A percentile compares a stretch with the other conserved stretches of the same genome.
These are phyloP conservation scores for Scedosporium aurantiacum DNA, from an alignment of 2,329 filamentous ascomycete genomes.

Conservation along the genomic window DNA sequence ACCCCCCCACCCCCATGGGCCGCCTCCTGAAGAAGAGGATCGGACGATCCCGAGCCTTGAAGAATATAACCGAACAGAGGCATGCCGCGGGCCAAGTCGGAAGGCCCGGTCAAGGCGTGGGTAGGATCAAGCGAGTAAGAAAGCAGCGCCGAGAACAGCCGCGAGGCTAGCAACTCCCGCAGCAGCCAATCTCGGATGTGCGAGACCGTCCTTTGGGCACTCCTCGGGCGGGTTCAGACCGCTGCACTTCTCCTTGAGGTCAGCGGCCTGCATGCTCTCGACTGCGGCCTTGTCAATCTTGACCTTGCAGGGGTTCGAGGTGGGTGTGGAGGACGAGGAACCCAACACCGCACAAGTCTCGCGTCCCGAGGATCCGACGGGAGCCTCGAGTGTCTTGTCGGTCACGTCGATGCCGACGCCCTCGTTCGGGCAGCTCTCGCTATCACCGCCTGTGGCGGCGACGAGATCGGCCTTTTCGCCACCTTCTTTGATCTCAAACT, in stretches of 20 bases:
- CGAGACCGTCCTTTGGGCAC: slow-evolving; percentile 10
- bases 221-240: slow-evolving; percentile 9
- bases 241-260: slow-evolving; percentile 7
- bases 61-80: too few relatives aligned
- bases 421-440: slow-evolving; percentile 5
- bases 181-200: slow-evolving; percentile 4
- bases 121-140: slow-evolving; percentile 11
- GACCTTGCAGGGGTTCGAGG: slow-evolving; percentile 12
- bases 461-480: slow-evolving; percentile 42
- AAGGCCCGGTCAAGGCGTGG: too few relatives aligned
- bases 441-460: slow-evolving; percentile 29
- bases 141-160: slow-evolving; percentile 5
- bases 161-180: slow-evolving; percentile 7
- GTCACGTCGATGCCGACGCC: slow-evolving; percentile 10
- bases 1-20: too few relatives aligned
- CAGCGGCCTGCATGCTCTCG: slow-evolving; percentile 10
- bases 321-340: slow-evolving; percentile 6
- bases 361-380: not conserved
- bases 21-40: too few relatives aligned
- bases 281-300: slow-evolving; percentile 10
- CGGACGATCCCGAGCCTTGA: too few relatives aligned
- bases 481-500: slow-evolving; percentile 10
- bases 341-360: slow-evolving; percentile 6
- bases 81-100: too few relatives aligned
- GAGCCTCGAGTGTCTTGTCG: slow-evolving; percentile 7